These are phyloP conservation scores for Teunomyces cretensis DNA, from an alignment of 805 yeast species.

Conservation along the genomic window DNA sequence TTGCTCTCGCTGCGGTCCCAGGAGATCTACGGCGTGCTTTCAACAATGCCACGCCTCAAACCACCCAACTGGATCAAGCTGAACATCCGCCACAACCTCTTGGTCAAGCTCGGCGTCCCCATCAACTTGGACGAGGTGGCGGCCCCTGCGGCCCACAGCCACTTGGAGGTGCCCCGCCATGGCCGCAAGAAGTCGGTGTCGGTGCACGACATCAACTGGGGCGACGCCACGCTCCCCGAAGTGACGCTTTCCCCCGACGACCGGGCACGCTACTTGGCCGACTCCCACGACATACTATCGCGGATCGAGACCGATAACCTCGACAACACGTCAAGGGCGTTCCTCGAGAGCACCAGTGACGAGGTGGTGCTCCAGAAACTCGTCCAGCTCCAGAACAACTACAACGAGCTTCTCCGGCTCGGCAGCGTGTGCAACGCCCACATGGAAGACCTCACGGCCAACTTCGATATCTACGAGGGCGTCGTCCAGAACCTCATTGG, in stretches of 20 bases:
- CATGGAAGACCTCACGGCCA: constrained; percentile 50
- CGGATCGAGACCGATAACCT: constrained; percentile 35
- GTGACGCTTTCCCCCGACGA: constrained; percentile 30
- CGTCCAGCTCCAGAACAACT: constrained; percentile 28
- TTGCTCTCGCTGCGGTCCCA: constrained; percentile 34
- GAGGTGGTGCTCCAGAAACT: constrained; percentile 27
- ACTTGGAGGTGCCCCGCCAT: background rate
- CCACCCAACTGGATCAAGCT: constrained; percentile 73
- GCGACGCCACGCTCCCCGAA: constrained; percentile 34
- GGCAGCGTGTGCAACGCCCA: constrained; percentile 53
- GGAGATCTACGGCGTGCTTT: constrained; percentile 47
- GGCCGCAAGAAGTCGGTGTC: constrained; percentile 5
- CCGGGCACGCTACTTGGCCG: constrained; percentile 22
- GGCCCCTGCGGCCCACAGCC: background rate
- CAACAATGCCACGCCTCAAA: constrained; percentile 46
- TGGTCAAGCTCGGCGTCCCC: constrained; percentile 70
- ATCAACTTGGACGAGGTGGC: constrained; percentile 60
- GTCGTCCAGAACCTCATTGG: constrained; percentile 91
- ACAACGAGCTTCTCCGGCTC: constrained; percentile 24
- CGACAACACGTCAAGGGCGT: constrained; percentile 28
- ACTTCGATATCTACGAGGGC: constrained; percentile 75
- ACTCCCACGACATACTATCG: constrained; percentile 27
- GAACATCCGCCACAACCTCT: constrained; percentile 59
- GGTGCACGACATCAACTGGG: constrained; percentile 31
- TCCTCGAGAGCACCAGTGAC: constrained; percentile 21